A percentile compares a stretch with the other conserved stretches of the same genome.
Conservation (phyloP, 306 rosid genomes). For the Quercus ilex region DNA sequence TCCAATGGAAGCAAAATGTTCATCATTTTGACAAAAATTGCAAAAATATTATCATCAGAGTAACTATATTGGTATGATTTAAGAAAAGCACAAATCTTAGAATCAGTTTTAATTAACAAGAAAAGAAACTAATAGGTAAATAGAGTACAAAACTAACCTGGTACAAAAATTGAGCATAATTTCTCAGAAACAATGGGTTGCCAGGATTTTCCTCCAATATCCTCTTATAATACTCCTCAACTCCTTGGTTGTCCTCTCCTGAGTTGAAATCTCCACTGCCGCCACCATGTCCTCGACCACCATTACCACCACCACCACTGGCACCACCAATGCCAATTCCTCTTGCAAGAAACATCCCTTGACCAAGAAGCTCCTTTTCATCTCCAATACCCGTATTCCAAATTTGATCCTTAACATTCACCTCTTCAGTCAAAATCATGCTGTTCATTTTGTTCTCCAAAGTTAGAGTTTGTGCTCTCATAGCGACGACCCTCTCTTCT, state of each 20-base stretch:
- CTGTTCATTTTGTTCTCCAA: slow-evolving; percentile 17
- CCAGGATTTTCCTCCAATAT: slow-evolving; percentile 82
- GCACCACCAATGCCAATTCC: slow-evolving; percentile 51
- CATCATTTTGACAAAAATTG: too few species aligned
- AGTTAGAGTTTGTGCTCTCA: slow-evolving; percentile 5
- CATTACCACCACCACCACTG: slow-evolving; percentile 41
- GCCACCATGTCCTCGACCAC: slow-evolving; percentile 29
- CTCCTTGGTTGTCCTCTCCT: slow-evolving; percentile 43
- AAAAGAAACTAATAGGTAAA: not conserved
- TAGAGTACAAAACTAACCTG: slow-evolving; percentile 35
- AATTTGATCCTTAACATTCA: slow-evolving; percentile 26
- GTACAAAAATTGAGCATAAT: slow-evolving; percentile 72
- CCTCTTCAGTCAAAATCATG: slow-evolving; percentile 32
- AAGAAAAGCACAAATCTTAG: too few species aligned
- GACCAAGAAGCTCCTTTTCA: slow-evolving; percentile 14
- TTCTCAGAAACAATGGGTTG: slow-evolving; percentile 69
- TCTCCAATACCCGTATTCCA: slow-evolving; percentile 30
- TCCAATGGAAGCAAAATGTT: too few species aligned
- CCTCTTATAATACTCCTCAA: slow-evolving; percentile 65
- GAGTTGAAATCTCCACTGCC: slow-evolving; percentile 34
- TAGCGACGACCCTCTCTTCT: slow-evolving; percentile 6
- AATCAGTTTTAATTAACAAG: not conserved
- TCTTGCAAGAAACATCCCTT: slow-evolving; percentile 47
- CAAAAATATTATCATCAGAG: too few species aligned
- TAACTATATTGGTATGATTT: too few species aligned